Evolutionary conservation across 495 filamentous ascomycete species (phyloP).

Genomic region (Cercophora newfieldiana): DNA sequence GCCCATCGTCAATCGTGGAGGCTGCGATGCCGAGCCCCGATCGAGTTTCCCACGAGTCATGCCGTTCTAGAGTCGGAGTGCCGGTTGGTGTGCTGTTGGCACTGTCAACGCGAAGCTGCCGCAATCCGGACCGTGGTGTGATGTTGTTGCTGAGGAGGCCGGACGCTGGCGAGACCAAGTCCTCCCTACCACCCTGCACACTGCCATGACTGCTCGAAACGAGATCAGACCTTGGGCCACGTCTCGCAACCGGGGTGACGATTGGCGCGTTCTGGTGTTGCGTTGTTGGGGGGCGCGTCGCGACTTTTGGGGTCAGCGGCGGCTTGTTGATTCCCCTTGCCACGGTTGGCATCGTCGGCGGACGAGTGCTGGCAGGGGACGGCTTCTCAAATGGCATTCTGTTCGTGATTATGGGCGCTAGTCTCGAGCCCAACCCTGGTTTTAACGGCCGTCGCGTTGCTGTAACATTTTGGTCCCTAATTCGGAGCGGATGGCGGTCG

Average conservation of each 20-base stretch:
- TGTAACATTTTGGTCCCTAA: conserved; percentile 46
- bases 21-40: conserved; percentile 38
- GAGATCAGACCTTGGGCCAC: conserved; percentile 20
- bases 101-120: conserved; percentile 66
- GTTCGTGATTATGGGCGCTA: conserved; percentile 19
- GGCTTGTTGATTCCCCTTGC: conserved; percentile 41
- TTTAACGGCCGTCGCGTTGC: conserved; percentile 33
- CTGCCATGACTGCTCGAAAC: conserved; percentile 18
- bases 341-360: conserved; percentile 43
- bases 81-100: conserved; percentile 59
- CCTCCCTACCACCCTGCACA: conserved; percentile 23
- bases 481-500: conserved; percentile 31
- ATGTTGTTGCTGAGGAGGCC: conserved; percentile 63
- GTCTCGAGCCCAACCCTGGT: conserved; percentile 34
- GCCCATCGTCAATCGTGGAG: conserved; percentile 32
- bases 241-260: conserved; percentile 35
- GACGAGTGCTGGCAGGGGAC: conserved; percentile 28
- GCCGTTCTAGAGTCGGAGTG: conserved; percentile 50
- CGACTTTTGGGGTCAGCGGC: conserved; percentile 51
- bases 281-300: conserved; percentile 28
- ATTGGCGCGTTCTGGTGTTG: conserved; percentile 37
- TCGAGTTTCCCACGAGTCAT: conserved; percentile 41
- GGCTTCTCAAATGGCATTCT: conserved; percentile 37
- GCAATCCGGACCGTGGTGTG: conserved; percentile 69
- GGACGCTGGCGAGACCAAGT: conserved; percentile 47